Evolutionary conservation across 208 protist species (phyloP).

Genomic region (Angomonas deanei): DNA sequence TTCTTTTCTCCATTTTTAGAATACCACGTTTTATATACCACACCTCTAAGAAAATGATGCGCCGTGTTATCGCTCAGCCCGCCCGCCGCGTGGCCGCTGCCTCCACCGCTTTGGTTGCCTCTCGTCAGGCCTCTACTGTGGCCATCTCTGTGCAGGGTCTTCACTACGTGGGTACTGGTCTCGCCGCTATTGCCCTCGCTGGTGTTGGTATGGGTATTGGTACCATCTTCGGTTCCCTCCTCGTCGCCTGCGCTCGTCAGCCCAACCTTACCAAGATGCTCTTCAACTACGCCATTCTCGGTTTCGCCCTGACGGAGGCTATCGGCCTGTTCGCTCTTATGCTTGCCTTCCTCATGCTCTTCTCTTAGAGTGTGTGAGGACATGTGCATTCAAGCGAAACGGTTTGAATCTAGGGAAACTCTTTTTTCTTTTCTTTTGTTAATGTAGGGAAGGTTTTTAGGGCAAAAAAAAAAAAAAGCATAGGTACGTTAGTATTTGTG

Average conservation of each 20-base stretch:
- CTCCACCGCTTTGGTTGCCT: constrained; percentile 17
- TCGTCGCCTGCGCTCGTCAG: constrained; percentile 68
- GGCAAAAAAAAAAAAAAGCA: too few species aligned
- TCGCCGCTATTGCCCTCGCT: constrained; percentile 62
- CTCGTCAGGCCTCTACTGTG: constrained; percentile 47
- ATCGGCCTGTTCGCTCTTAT: constrained; percentile 74
- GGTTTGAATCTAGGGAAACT: background rate
- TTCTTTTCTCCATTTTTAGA: constrained; percentile 6
- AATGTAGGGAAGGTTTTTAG: background rate
- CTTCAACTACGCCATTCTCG: constrained; percentile 80
- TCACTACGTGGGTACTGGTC: constrained; percentile 67
- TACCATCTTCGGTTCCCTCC: constrained; percentile 59
- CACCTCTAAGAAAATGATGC: constrained; percentile 61
- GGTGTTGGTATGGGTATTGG: constrained; percentile 76
- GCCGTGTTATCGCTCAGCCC: constrained; percentile 50
- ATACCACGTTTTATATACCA: background rate
- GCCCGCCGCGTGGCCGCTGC: constrained; percentile 30
- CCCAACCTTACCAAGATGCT: constrained; percentile 72
- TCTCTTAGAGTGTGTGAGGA: constrained; percentile 69
- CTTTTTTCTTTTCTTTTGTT: constrained; percentile 11
- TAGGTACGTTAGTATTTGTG: too few species aligned
- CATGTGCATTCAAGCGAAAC: too few species aligned
- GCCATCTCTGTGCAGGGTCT: constrained; percentile 64
- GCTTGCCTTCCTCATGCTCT: constrained; percentile 78
- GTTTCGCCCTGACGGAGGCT: constrained; percentile 76